Evolutionary conservation across 306 rosid species (phyloP).

Genomic region (Fragaria vesca): DNA sequence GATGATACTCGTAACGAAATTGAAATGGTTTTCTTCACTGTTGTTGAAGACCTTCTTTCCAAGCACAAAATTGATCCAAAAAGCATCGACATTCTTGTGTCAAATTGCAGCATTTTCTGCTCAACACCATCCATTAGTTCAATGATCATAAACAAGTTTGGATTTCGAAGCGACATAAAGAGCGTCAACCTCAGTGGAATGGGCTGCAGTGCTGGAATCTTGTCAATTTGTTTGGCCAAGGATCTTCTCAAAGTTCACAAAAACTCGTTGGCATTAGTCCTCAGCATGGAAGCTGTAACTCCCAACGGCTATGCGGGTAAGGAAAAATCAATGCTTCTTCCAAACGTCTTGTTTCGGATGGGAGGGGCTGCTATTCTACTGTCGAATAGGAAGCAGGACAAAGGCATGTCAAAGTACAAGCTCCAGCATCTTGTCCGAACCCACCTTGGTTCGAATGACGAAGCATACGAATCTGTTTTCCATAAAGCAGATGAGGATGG

Average conservation of each 20-base stretch:
- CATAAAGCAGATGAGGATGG: constrained; percentile 52
- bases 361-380: constrained; percentile 69
- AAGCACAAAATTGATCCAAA: constrained; percentile 50
- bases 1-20: constrained; percentile 32
- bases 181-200: constrained; percentile 61
- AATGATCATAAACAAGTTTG: constrained; percentile 56
- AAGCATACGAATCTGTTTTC: constrained; percentile 53
- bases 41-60: constrained; percentile 46
- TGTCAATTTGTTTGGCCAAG: constrained; percentile 55
- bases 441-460: constrained; percentile 51
- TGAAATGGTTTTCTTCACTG: constrained; percentile 52
- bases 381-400: constrained; percentile 54
- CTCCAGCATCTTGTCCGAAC: constrained; percentile 65
- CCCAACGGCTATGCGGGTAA: constrained; percentile 56
- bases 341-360: constrained; percentile 64
- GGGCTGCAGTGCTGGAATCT: constrained; percentile 79
- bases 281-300: constrained; percentile 63
- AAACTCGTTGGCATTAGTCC: constrained; percentile 55
- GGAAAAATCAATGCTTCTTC: constrained; percentile 52
- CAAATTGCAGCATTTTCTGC: constrained; percentile 71
- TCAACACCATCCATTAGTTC: constrained; percentile 75
- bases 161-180: constrained; percentile 59
- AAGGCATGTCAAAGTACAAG: constrained; percentile 47
- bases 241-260: constrained; percentile 61
- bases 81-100: constrained; percentile 68